phyloP scores from a whole-genome alignment of 345 rosid species.

The Viola odorata region DNA sequence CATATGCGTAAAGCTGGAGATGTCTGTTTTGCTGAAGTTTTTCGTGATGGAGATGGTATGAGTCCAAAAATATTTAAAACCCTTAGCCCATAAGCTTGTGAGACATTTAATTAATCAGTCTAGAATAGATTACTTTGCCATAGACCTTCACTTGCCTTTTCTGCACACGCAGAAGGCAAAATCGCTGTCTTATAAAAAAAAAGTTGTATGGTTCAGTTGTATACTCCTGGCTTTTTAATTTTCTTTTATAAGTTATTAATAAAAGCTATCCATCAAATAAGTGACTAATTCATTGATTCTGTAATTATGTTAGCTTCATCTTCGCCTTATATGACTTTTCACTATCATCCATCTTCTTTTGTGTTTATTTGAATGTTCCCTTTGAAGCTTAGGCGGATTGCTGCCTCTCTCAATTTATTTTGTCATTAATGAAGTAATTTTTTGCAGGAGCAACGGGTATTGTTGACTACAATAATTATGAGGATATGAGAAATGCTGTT shows the following conservation, averaged over 20 bases:
- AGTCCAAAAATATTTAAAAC: neutral
- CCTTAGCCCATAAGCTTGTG: neutral
- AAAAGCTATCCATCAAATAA: neutral
- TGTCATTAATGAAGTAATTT: neutral
- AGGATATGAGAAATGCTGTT: constrained; percentile 17
- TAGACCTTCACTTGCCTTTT: neutral
- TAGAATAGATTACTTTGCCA: no score
- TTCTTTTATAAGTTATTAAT: neutral
- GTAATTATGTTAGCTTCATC: neutral
- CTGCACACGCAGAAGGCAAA: neutral
- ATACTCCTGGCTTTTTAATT: no score
- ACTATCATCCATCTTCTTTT: neutral
- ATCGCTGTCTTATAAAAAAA: neutral
- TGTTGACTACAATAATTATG: constrained; percentile 12
- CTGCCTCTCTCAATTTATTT: neutral
- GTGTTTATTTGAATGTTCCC: neutral
- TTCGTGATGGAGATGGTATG: constrained; percentile 16
- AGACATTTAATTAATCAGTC: neutral
- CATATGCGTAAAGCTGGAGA: constrained; percentile 17
- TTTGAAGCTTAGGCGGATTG: neutral
- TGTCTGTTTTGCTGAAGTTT: constrained; percentile 18
- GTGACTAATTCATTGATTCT: neutral
- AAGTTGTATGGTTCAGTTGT: neutral
- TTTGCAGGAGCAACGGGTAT: constrained; percentile 10
- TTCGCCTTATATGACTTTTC: neutral